Evolutionary conservation across 257 asterid species (phyloP).

Genomic region (Ilex asprella): DNA sequence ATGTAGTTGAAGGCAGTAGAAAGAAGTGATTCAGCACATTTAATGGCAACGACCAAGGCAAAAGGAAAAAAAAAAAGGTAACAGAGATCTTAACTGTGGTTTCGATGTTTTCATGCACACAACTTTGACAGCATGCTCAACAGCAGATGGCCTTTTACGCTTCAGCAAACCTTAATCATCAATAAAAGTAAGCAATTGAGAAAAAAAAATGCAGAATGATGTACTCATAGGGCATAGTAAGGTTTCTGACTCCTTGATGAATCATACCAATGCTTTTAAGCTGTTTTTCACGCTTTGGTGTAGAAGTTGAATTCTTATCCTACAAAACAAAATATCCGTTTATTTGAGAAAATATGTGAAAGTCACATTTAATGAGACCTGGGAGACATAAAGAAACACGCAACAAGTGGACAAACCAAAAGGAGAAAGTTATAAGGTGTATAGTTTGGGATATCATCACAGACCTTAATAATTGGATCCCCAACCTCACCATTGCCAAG

Average conservation of each 20-base stretch:
- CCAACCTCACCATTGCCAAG: conserved; percentile 87
- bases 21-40: too few species aligned
- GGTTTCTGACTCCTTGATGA: not conserved
- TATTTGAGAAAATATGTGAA: too few species aligned
- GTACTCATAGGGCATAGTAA: not conserved
- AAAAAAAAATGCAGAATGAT: conserved; percentile 4
- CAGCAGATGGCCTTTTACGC: conserved; percentile 72
- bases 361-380: too few species aligned
- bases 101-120: conserved; percentile 51
- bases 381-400: not conserved
- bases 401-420: not conserved
- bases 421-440: not conserved
- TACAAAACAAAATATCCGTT: conserved; percentile 16
- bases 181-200: conserved; percentile 15
- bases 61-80: not conserved
- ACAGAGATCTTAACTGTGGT: conserved; percentile 62
- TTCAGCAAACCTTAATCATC: conserved; percentile 60
- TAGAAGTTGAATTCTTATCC: conserved; percentile 56
- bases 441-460: conserved; percentile 6
- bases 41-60: not conserved
- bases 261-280: conserved; percentile 64
- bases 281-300: conserved; percentile 78
- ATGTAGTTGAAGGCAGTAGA: too few species aligned
- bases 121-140: conserved; percentile 62
- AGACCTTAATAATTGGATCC: conserved; percentile 84